A percentile compares a stretch with the other conserved stretches of the same genome.
phyloP scores from a whole-genome alignment of 768 basidiomycete species.

The Xanthoconium purpureum region DNA sequence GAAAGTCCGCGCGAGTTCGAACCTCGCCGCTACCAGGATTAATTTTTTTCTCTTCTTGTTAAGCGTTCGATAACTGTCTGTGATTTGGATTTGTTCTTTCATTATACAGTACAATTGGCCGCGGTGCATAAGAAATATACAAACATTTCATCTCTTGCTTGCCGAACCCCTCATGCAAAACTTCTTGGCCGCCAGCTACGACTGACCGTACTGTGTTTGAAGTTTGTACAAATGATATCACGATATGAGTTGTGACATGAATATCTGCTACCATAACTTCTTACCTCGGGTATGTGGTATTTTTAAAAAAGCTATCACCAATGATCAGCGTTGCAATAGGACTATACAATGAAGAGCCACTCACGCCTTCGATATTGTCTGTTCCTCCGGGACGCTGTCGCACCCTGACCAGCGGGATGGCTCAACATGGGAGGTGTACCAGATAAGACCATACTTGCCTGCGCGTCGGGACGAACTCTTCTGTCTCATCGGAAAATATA shows the following conservation, averaged over 20 bases:
- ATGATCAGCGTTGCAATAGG: not conserved
- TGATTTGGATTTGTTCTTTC: not conserved
- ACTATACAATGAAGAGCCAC: slow-evolving; percentile 11
- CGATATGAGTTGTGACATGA: not conserved
- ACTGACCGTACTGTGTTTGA: not conserved
- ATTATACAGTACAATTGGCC: not conserved
- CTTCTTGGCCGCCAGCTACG: too few relatives aligned
- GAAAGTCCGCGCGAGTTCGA: slow-evolving; percentile 86
- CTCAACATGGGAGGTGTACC: not conserved
- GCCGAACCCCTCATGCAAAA: too few relatives aligned
- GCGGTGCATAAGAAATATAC: too few relatives aligned
- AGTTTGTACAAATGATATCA: not conserved
- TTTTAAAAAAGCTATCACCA: slow-evolving; percentile 29
- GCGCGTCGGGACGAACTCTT: slow-evolving; percentile 67
- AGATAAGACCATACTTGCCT: slow-evolving; percentile 38
- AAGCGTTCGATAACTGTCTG: too few relatives aligned
- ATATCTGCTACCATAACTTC: not conserved
- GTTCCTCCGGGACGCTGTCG: slow-evolving; percentile 65
- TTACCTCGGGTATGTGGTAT: not conserved
- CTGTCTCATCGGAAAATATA: slow-evolving; percentile 45
- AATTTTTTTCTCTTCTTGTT: not conserved
- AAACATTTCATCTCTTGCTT: too few relatives aligned
- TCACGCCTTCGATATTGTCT: slow-evolving; percentile 51
- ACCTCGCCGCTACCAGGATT: slow-evolving; percentile 75
- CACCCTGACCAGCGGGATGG: slow-evolving; percentile 41